Conservation (phyloP, 805 yeast species). For the Metschnikowia drakensbergensis region DNA sequence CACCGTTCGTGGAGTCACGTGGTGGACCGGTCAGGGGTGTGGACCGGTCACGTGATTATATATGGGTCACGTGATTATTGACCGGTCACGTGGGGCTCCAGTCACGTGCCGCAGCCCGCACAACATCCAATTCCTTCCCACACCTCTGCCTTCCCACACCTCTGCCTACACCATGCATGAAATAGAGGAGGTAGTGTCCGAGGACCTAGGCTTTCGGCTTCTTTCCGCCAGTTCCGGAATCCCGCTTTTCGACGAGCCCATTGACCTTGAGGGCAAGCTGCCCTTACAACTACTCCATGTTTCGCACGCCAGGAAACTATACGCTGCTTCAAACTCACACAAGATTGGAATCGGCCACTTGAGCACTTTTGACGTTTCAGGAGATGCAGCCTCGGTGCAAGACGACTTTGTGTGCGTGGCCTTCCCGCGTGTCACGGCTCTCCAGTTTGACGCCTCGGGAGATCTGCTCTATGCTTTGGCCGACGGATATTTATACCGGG, state of each 20-base stretch:
- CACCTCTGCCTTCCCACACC: background rate
- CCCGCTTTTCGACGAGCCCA: constrained; percentile 23
- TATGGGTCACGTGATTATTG: no score
- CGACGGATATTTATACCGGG: constrained; percentile 18
- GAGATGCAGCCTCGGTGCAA: constrained; percentile 4
- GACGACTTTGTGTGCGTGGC: constrained; percentile 4
- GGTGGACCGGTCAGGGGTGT: no score
- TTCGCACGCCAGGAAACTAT: constrained; percentile 26
- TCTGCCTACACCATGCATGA: constrained; percentile 5
- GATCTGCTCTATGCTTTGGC: constrained; percentile 25
- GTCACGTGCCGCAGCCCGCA: background rate
- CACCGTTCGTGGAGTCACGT: no score
- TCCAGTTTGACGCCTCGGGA: constrained; percentile 17
- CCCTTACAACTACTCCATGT: constrained; percentile 35
- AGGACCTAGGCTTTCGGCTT: constrained; percentile 45
- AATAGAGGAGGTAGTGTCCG: constrained; percentile 24
- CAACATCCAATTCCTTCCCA: background rate
- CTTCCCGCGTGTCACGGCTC: constrained; percentile 18
- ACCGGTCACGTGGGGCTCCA: no score
- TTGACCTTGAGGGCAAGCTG: constrained; percentile 20
- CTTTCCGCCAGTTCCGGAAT: constrained; percentile 32
- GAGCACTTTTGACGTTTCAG: constrained; percentile 26
- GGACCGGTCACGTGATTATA: no score
- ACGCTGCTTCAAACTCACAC: constrained; percentile 37
- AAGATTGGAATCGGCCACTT: constrained; percentile 34